Base-by-base conservation (phyloP, 768 basidiomycete species). In the Suillus placidus region DNA sequence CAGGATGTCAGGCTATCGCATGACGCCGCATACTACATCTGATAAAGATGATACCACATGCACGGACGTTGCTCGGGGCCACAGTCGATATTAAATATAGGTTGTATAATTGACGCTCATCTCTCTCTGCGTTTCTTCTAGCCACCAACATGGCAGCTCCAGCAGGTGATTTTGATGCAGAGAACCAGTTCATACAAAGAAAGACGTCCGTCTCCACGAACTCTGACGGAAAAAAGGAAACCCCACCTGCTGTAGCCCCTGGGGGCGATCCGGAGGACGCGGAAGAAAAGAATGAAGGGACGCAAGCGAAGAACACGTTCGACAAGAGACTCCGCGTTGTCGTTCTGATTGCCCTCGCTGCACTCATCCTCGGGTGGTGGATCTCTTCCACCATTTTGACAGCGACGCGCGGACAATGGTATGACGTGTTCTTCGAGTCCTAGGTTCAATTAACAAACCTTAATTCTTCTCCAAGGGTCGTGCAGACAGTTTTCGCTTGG, bases 401-500 rank as follows among this genome's bases (percentile, higher is more conserved):
- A 62, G 87, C 82, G 6, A 94, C 93, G 4, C 86, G 93, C 61
- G 88, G 86, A 76, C 83, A 91, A 80, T 95, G 93, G 91, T 86
- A 78, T 66, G 80, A 65, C 49, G 57, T 14, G 43, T 38, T 34
- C 30, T 61, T 20, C 16, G 16, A 30, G 16, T 23, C 23, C 20
- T 26, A 26, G 2, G 26, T 47, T 4, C 37, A 42, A 13, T 23
- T 26, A 18, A 23, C 55, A 51, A 68, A 12, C 37, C n/a, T 62
- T 67, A 64, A 67, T 30, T 35, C 32, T 20, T 43, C 56, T 60
- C 30, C 52, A 9, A 62, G 92, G 91, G 92, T 94, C 67, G 89
- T 90, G 10, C 91, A 93, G 76, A 90, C 92, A 0, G 49, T 94
- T 43, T 91, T 90, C 70, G 91, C 93, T 3, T 95, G 94, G 93